Base-by-base conservation (phyloP, 2,329 filamentous ascomycete genomes). In the Penicillium sp. region DNA sequence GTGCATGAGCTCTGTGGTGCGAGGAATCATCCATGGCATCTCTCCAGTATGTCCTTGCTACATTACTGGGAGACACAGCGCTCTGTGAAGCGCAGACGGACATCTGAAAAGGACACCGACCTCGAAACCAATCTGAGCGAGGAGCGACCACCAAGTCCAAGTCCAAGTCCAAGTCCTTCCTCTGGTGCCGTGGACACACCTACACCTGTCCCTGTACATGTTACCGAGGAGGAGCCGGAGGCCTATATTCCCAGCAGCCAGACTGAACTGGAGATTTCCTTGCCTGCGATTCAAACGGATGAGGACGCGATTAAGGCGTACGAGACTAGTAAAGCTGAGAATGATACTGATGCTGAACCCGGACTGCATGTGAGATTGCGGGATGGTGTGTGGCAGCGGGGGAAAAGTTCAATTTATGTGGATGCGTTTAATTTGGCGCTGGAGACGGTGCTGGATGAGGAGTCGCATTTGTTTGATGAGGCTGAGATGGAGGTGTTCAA, bases 361-460 rank as follows among this genome's bases (percentile, higher is more conserved):
- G 71, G 76, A 63, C 72, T 82, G 5, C 82, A 84, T 64, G 79
- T 82, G 40, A 81, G 85, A 8, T 72, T 90, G 15, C 83, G 83
- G 60, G 79, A 87, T 56, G 82, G 81, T 55, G 85, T 80, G 62
- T 97, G 92, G 92, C 78, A 88, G 4, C 87, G 84, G 70, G 92
- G 92, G 0, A 89, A 88, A 74, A 96, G 89, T 72, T 98, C 93
- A 1, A 92, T 99, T 59, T 99, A 99, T 71, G 92, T 97, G 19
- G 95, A 99, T 79, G 95, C 95, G 0, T 99, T 99, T 82, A 97
- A 97, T 72, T 82, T 98, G 15, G 92, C 94, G 2, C 81, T 99
- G 53, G 89, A 94, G 62, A 97, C 92, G 0, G 95, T 99, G 3
- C 80, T 98, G 13, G 88, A 92, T 53, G 92, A 98, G 60, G 95